These are phyloP conservation scores for Pichia sp. DNA, from an alignment of 1,139 yeast species.

Conservation along the genomic window DNA sequence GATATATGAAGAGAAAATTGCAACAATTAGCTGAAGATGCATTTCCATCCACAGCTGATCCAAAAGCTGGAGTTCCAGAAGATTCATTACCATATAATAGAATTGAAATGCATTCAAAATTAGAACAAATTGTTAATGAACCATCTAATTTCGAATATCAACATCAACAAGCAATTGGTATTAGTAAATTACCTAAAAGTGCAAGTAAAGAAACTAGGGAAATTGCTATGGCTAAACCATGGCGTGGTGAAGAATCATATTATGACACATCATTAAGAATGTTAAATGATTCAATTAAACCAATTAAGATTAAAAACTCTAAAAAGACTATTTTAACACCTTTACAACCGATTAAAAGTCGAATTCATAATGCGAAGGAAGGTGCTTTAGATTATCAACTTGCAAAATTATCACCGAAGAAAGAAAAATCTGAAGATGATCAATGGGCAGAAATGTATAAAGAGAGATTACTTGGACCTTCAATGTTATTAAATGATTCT, in stretches of 20 bases:
- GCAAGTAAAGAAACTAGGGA: conserved; percentile 50
- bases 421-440: conserved; percentile 27
- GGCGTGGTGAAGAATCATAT: conserved; percentile 60
- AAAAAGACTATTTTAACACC: conserved; percentile 28
- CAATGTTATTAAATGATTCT: conserved; percentile 41
- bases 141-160: conserved; percentile 30
- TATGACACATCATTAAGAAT: conserved; percentile 53
- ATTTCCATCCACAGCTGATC: conserved; percentile 31
- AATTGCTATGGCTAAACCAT: conserved; percentile 51
- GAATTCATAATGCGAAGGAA: conserved; percentile 58
- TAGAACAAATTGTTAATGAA: conserved; percentile 24
- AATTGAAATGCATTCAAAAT: conserved; percentile 21
- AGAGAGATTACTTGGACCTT: conserved; percentile 59
- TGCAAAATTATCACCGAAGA: conserved; percentile 31
- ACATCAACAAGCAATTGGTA: conserved; percentile 36
- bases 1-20: conserved; percentile 33
- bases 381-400: conserved; percentile 58
- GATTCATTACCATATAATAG: conserved; percentile 25
- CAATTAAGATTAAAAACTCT: conserved; percentile 27
- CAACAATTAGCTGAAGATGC: conserved; percentile 40
- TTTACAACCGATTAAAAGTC: conserved; percentile 29
- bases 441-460: conserved; percentile 56
- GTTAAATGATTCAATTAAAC: conserved; percentile 57
- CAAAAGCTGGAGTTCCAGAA: conserved; percentile 23
- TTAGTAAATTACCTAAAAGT: conserved; percentile 35